These are phyloP conservation scores for Nigrospora sphaerica DNA, from an alignment of 2,329 filamentous ascomycete species.

Conservation along the genomic window DNA sequence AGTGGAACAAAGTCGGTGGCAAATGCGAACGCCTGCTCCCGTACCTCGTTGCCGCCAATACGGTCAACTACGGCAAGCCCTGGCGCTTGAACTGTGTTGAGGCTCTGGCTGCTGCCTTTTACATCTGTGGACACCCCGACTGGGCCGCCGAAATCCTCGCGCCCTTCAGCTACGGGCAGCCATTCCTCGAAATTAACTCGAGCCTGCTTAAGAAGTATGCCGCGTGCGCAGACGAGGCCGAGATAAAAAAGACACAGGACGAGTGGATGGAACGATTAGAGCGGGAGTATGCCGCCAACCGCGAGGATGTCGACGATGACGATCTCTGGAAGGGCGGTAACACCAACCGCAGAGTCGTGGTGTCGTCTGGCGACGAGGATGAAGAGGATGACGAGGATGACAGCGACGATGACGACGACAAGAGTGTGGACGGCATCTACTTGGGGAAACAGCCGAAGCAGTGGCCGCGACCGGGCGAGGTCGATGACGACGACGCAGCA, in stretches of 20 bases:
- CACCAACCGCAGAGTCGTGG: conserved; percentile 58
- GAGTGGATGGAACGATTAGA: conserved; percentile 88
- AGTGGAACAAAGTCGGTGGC: conserved; percentile 85
- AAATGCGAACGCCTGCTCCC: conserved; percentile 87
- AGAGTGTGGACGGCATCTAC: conserved; percentile 51
- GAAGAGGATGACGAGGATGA: conserved; percentile 38
- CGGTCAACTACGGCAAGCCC: conserved; percentile 93
- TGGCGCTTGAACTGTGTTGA: conserved; percentile 96
- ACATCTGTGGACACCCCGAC: conserved; percentile 83
- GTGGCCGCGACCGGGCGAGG: conserved; percentile 20
- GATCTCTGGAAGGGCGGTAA: conserved; percentile 93
- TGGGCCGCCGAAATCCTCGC: conserved; percentile 82
- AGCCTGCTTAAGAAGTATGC: conserved; percentile 79
- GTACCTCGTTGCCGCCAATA: conserved; percentile 93
- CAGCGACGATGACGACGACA: conserved; percentile 33
- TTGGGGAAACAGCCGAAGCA: conserved; percentile 40
- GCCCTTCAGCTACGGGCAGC: conserved; percentile 80
- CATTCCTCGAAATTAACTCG: conserved; percentile 87
- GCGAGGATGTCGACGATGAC: conserved; percentile 57
- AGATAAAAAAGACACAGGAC: conserved; percentile 75
- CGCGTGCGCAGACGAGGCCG: conserved; percentile 72
- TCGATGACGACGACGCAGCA: conserved; percentile 28
- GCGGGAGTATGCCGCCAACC: conserved; percentile 76
- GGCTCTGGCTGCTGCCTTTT: conserved; percentile 86
- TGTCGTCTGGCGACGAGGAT: conserved; percentile 46